phyloP scores from a whole-genome alignment of 1,284 basidiomycete species.

The Melampsora abietis-canadensis region DNA sequence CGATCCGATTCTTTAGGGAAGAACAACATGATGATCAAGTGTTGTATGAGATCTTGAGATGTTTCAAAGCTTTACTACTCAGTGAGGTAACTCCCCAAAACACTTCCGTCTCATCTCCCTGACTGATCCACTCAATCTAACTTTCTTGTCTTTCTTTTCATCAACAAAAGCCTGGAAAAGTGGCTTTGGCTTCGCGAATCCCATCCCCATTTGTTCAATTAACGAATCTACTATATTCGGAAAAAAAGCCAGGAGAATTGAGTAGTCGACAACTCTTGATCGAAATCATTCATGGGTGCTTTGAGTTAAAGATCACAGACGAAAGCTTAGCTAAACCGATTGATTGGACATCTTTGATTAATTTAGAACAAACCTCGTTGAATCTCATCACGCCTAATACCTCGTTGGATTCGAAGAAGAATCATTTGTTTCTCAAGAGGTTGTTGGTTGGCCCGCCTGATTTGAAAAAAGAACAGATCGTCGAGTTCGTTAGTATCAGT shows the following conservation, averaged over 20 bases:
- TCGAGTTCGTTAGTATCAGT: slow-evolving; percentile 35
- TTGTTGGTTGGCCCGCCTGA: slow-evolving; percentile 31
- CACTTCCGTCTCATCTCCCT: no score
- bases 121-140: no score
- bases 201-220: slow-evolving; percentile 83
- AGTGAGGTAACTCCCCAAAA: slow-evolving; percentile 68
- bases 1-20: slow-evolving; percentile 71
- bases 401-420: slow-evolving; percentile 54
- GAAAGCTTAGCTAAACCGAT: slow-evolving; percentile 21
- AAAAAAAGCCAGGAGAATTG: slow-evolving; percentile 94
- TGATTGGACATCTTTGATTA: not conserved
- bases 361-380: slow-evolving; percentile 56
- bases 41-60: slow-evolving; percentile 84
- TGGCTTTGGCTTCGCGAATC: slow-evolving; percentile 72
- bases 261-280: slow-evolving; percentile 82
- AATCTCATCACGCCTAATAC: slow-evolving; percentile 51
- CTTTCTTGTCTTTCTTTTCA: no score
- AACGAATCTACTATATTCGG: slow-evolving; percentile 79
- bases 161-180: slow-evolving; percentile 56
- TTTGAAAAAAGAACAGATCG: slow-evolving; percentile 19
- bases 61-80: slow-evolving; percentile 86
- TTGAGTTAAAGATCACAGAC: slow-evolving; percentile 63
- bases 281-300: slow-evolving; percentile 75
- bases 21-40: slow-evolving; percentile 96
- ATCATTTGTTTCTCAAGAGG: not conserved